A percentile compares a stretch with the other conserved stretches of the same genome.
Evolutionary conservation across 1,139 yeast genomes (phyloP).

Genomic region (Groenewaldozyma auringiensis): DNA sequence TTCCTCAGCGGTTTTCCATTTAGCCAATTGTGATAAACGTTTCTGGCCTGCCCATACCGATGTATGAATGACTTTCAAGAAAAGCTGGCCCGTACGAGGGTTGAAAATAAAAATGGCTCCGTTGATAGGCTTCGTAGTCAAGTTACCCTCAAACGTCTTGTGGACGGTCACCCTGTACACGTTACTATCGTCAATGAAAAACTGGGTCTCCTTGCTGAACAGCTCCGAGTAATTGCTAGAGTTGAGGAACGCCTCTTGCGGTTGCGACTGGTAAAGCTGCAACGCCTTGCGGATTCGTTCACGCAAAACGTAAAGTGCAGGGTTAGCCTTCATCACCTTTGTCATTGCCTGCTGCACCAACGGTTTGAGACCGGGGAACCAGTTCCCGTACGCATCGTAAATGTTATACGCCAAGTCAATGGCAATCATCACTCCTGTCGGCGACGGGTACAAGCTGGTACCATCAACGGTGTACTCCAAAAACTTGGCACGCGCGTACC

Average conservation of each 20-base stretch:
- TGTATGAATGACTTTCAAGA: slow-evolving; percentile 82
- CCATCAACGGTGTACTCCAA: slow-evolving; percentile 89
- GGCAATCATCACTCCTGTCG: slow-evolving; percentile 86
- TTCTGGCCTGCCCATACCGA: slow-evolving; percentile 98
- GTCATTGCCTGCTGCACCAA: slow-evolving; percentile 86
- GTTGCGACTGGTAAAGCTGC: slow-evolving; percentile 88
- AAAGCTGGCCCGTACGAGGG: slow-evolving; percentile 79
- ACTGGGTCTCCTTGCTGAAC: slow-evolving; percentile 72
- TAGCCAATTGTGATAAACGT: slow-evolving; percentile 85
- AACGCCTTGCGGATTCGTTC: slow-evolving; percentile 92
- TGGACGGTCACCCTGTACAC: slow-evolving; percentile 93
- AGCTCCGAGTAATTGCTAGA: slow-evolving; percentile 87
- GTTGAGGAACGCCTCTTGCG: slow-evolving; percentile 85
- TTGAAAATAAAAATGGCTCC: slow-evolving; percentile 88
- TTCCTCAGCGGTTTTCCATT: slow-evolving; percentile 98
- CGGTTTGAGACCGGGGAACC: slow-evolving; percentile 94
- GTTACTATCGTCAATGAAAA: slow-evolving; percentile 86
- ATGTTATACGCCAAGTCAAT: slow-evolving; percentile 92
- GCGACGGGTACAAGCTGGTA: slow-evolving; percentile 80
- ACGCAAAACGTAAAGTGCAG: slow-evolving; percentile 82
- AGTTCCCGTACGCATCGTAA: slow-evolving; percentile 94
- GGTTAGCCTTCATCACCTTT: slow-evolving; percentile 91
- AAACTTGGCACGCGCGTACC: slow-evolving; percentile 89
- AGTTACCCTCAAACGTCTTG: slow-evolving; percentile 86
- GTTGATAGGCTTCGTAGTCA: slow-evolving; percentile 86